Evolutionary conservation across 2,329 filamentous ascomycete species (phyloP), one percentile per base, ranked within the genome.

Genomic region (Eutypella sp.): DNA sequence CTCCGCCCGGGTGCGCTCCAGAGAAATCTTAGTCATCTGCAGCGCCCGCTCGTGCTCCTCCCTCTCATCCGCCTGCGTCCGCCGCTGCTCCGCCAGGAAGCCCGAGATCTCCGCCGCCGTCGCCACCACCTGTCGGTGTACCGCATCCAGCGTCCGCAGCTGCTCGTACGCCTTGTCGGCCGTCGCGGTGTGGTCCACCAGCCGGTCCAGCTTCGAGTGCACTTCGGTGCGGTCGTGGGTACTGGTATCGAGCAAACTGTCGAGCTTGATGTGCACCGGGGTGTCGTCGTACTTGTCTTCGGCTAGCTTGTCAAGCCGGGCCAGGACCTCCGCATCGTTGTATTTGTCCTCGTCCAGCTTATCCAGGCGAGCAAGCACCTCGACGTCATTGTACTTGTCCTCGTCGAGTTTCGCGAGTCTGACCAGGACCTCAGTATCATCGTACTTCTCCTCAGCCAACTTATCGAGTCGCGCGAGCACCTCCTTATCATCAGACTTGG

Each of bases 41-140:
- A 91, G 82, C 44, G 86, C 84, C 63, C 82, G 85, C 59, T 90
- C 85, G 50, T 83, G 86, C 41, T 85, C 84, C 52, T 93, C 87
- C 49, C 89, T 83, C 34, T 91, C 87, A 50, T 92, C 79, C 1
- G 79, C 75, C 50, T 89, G 87, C 19, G 86, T 80, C 59, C 84
- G 81, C 19, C 82, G 87, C 63, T 96, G 91, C 3, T 75, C 74
- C 2, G 84, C 78, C 18, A 97, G 79, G 62, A 96, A 96, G 36
- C 85, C 81, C 2, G 86, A 85, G 45, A 99, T 84, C 60, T 95
- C 89, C 18, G 83, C 81, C 1, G 92, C 90, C 1, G 89, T 95
- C 48, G 83, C 78, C 62, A 89, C 81, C 46, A 99, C 89, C 55
- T 95, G 87, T 53, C 87, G 78, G 59, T 96, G 89, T 42, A 97